Evolutionary conservation across 768 basidiomycete genomes (phyloP), one percentile per base, ranked within the genome.

Genomic region (Boletus sp.): DNA sequence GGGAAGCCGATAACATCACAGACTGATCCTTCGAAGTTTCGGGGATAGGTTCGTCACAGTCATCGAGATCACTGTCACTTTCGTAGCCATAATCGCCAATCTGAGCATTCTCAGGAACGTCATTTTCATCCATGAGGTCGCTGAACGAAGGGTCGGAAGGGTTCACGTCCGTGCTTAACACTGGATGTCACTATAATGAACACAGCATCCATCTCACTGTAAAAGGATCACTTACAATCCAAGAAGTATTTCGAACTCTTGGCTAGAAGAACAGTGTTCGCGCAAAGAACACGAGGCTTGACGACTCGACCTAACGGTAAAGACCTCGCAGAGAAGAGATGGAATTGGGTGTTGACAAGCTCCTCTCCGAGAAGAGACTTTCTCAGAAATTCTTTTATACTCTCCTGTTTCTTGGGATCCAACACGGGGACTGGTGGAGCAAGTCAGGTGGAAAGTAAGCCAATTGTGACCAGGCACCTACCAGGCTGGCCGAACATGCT

Each of bases 401-500:
- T 24, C 24, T 24, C 24, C 24, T 24, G 24, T 24, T 24, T 24
- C 24, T 24, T 24, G 3, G 24, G 24, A 24, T 24, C 24, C 24
- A 24, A 24, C 24, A 24, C 24, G 24, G 24, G 24, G 24, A 1
- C 24, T 24, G 24, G 24, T 30, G 15, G 4, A 52, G 28, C 7
- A 39, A 37, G 30, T 72, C 36, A 49, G 40, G 10, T 24, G 8
- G 15, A 33, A 44, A 36, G 29, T 20, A 29, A 18, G 11, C 17
- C 2, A 17, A 47, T 41, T 28, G 2, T 32, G n/a, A 39, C 20
- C 4, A 45, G 36, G 15, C 5, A 57, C 63, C 4, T 56, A 70
- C 73, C 39, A 37, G 66, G 57, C 47, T 74, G 58, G 32, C 67
- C 63, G 9, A 72, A 73, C 18, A 60, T 48, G 17, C 46, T 20